Conservation (phyloP, 495 filamentous ascomycete genomes). For the Pyrenula aspistea region DNA sequence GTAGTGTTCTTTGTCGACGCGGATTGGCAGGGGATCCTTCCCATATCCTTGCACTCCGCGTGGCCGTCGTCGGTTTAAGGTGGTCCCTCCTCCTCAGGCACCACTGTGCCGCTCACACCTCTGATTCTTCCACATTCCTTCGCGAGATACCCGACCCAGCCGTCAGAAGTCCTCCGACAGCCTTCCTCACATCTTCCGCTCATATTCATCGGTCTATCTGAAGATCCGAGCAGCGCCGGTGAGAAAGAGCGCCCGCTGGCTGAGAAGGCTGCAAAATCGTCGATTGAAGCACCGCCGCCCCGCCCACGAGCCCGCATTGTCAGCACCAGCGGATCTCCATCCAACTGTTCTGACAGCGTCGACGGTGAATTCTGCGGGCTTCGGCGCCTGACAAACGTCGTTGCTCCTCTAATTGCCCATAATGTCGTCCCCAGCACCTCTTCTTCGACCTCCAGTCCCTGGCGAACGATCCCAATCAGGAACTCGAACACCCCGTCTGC, state of each 20-base stretch:
- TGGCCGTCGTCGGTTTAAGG: neutral
- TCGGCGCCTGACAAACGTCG: neutral
- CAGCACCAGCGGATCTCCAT: neutral
- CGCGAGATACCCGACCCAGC: no score
- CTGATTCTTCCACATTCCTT: neutral
- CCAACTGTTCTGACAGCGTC: neutral
- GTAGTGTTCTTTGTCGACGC: no score
- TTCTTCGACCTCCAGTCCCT: slow-evolving; percentile 74
- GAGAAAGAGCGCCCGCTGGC: neutral
- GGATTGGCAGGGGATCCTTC: no score
- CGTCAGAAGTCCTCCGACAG: neutral
- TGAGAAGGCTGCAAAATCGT: neutral
- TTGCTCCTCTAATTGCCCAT: slow-evolving; percentile 24
- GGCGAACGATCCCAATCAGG: slow-evolving; percentile 53
- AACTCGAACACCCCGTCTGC: slow-evolving; percentile 62
- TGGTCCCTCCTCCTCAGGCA: neutral
- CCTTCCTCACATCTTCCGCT: neutral
- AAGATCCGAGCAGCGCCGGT: neutral
- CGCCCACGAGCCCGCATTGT: neutral
- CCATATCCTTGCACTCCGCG: neutral
- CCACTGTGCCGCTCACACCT: neutral
- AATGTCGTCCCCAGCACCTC: slow-evolving; percentile 69
- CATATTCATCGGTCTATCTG: neutral
- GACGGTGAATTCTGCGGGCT: neutral
- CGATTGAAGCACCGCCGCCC: neutral